Conservation (phyloP, 2,329 filamentous ascomycete genomes). For the Hymenoscyphus occultus region DNA sequence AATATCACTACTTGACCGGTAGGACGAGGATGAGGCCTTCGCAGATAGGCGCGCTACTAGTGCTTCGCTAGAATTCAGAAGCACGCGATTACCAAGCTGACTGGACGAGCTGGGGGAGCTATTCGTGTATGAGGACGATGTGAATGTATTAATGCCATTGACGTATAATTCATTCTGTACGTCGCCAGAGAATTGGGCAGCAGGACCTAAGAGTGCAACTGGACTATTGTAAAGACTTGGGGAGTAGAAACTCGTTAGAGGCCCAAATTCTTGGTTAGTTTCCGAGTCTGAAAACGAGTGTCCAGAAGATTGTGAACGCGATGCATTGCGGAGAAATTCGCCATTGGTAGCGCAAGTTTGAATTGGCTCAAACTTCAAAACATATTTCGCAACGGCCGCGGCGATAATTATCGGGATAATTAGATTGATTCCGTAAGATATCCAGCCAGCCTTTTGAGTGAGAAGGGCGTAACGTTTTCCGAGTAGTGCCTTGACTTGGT, state of each 20-base stretch:
- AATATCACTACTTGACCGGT: conserved; percentile 11
- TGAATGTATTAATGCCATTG: not conserved
- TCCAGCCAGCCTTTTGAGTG: conserved; percentile 49
- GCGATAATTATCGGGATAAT: conserved; percentile 57
- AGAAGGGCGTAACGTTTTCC: conserved; percentile 58
- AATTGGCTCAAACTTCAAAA: conserved; percentile 20
- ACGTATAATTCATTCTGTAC: conserved; percentile 24
- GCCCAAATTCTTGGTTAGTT: conserved; percentile 14
- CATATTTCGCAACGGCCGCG: conserved; percentile 51
- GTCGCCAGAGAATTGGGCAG: conserved; percentile 22
- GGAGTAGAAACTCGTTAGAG: not conserved
- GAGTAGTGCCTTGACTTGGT: conserved; percentile 58
- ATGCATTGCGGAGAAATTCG: conserved; percentile 18
- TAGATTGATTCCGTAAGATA: conserved; percentile 57
- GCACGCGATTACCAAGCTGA: conserved; percentile 16
- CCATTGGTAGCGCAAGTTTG: conserved; percentile 26
- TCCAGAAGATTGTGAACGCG: not conserved
- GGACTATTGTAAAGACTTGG: conserved; percentile 6
- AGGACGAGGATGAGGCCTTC: conserved; percentile 11
- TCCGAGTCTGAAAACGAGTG: conserved; percentile 4
- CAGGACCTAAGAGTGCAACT: conserved; percentile 23
- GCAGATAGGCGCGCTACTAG: conserved; percentile 22
- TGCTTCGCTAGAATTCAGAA: conserved; percentile 19
- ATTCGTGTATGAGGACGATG: conserved; percentile 1
- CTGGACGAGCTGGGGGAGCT: not conserved